phyloP scores from a whole-genome alignment of 2,329 filamentous ascomycete genomes.

The Nigrograna mackinnonii region DNA sequence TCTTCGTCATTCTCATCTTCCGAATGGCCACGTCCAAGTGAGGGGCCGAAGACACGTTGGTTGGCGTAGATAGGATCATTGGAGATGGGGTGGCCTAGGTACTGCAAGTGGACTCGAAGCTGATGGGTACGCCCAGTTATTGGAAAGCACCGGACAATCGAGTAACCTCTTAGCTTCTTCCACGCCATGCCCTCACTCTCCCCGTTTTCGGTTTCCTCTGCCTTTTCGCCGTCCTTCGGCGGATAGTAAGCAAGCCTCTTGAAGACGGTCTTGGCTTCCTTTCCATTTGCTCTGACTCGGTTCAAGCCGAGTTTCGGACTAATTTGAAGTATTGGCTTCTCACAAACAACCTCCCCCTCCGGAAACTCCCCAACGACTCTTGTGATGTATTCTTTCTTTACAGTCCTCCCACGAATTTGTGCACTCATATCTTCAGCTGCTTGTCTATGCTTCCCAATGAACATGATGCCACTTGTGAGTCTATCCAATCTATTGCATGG shows the following conservation, averaged over 20 bases:
- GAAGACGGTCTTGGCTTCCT: slow-evolving; percentile 88
- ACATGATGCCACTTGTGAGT: slow-evolving; percentile 96
- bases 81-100: slow-evolving; percentile 89
- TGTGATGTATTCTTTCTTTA: slow-evolving; percentile 94
- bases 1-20: slow-evolving; percentile 80
- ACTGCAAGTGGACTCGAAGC: slow-evolving; percentile 91
- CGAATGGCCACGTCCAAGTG: slow-evolving; percentile 72
- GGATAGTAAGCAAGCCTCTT: slow-evolving; percentile 92
- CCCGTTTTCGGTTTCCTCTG: slow-evolving; percentile 18
- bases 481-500: slow-evolving; percentile 94
- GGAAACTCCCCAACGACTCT: slow-evolving; percentile 91
- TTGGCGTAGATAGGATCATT: slow-evolving; percentile 99
- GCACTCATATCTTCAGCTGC: slow-evolving; percentile 76
- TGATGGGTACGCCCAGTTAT: slow-evolving; percentile 95
- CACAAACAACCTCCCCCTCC: slow-evolving; percentile 86
- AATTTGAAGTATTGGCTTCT: slow-evolving; percentile 91
- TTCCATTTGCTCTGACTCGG: slow-evolving; percentile 89
- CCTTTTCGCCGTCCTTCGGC: slow-evolving; percentile 43
- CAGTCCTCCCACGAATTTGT: slow-evolving; percentile 78
- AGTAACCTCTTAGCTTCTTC: slow-evolving; percentile 73
- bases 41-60: slow-evolving; percentile 82
- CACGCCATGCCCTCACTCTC: slow-evolving; percentile 49
- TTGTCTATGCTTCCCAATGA: slow-evolving; percentile 83
- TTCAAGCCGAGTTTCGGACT: slow-evolving; percentile 95
- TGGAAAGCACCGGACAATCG: slow-evolving; percentile 90